Percentiles rank a stretch among this genome's conserved stretches.
phyloP scores from a whole-genome alignment of 306 rosid species.

The Cucumis cinereus region DNA sequence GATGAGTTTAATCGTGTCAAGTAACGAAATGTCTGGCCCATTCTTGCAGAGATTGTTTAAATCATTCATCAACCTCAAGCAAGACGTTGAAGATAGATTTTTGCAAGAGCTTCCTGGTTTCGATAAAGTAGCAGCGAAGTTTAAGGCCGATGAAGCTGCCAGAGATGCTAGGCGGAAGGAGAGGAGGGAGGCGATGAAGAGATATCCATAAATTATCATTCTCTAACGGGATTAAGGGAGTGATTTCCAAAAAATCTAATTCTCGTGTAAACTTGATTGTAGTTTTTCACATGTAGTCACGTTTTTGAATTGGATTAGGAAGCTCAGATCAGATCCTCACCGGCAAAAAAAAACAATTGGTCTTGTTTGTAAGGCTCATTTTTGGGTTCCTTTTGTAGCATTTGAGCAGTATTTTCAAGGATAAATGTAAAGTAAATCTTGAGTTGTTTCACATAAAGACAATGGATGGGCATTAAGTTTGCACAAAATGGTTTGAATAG shows the following conservation, averaged over 20 bases:
- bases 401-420: not conserved
- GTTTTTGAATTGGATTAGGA: conserved; percentile 30
- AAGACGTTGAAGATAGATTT: no score
- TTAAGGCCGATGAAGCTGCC: not conserved
- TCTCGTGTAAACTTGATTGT: not conserved
- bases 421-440: not conserved
- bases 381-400: not conserved
- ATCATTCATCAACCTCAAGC: conserved; percentile 15
- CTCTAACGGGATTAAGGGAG: not conserved
- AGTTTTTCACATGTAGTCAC: not conserved
- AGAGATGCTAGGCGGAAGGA: conserved; percentile 17
- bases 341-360: not conserved
- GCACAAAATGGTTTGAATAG: not conserved
- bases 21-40: conserved; percentile 11
- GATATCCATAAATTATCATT: conserved; percentile 5
- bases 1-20: not conserved
- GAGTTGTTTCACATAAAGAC: not conserved
- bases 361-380: not conserved
- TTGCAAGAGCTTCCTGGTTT: no score
- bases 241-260: not conserved
- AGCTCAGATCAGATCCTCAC: conserved; percentile 50
- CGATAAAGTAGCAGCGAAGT: conserved; percentile 21
- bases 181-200: conserved; percentile 19
- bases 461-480: not conserved
- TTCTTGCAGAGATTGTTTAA: conserved; percentile 36